Conservation (phyloP, 73 alveolate genomes). For the Blepharisma japonicum region DNA sequence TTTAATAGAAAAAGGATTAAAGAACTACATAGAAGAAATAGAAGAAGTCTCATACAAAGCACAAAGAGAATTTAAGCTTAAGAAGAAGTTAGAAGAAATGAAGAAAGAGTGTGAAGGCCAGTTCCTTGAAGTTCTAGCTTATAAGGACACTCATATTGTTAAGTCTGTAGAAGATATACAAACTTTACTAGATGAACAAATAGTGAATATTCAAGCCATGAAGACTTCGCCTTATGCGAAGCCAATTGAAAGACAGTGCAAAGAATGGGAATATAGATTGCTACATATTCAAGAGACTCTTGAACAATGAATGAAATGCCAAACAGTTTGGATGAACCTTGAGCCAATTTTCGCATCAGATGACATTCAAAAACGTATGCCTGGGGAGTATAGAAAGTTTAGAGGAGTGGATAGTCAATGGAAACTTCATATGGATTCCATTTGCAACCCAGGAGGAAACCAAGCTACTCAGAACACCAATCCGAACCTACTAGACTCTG, state of each 20-base stretch:
- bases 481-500: slow-evolving; percentile 49
- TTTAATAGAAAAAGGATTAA: slow-evolving; percentile 66
- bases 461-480: slow-evolving; percentile 41
- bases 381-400: slow-evolving; percentile 54
- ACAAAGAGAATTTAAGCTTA: slow-evolving; percentile 70
- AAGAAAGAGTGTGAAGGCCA: slow-evolving; percentile 68
- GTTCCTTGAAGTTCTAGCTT: slow-evolving; percentile 63
- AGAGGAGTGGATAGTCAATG: slow-evolving; percentile 90
- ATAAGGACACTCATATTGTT: slow-evolving; percentile 72
- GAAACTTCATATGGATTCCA: slow-evolving; percentile 79
- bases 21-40: slow-evolving; percentile 77
- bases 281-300: slow-evolving; percentile 74
- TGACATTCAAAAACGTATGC: slow-evolving; percentile 92
- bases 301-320: slow-evolving; percentile 87
- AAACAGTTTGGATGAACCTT: slow-evolving; percentile 98
- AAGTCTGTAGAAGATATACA: slow-evolving; percentile 77
- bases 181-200: slow-evolving; percentile 75
- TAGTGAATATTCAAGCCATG: slow-evolving; percentile 71
- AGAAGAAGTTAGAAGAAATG: slow-evolving; percentile 67
- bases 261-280: slow-evolving; percentile 70
- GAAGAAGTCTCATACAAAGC: slow-evolving; percentile 85
- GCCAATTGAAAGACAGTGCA: slow-evolving; percentile 76
- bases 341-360: slow-evolving; percentile 99
- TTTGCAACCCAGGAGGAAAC: slow-evolving; percentile 80
- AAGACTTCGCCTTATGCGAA: slow-evolving; percentile 68